These are phyloP conservation scores for Kurtzmaniella quercitrusa DNA, from an alignment of 1,139 yeast genomes.

Conservation along the genomic window DNA sequence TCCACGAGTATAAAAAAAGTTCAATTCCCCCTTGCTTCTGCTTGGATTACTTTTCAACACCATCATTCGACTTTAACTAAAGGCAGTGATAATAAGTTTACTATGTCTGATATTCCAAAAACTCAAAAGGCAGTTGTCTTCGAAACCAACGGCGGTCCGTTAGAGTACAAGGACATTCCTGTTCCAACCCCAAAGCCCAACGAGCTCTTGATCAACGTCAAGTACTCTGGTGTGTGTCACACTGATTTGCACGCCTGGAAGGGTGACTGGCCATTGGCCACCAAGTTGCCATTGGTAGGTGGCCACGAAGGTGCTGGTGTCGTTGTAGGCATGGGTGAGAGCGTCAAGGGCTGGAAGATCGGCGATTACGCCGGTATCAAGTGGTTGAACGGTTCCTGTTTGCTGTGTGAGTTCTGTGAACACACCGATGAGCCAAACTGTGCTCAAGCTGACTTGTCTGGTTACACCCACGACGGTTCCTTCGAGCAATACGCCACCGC, in stretches of 20 bases:
- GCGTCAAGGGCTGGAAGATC: constrained; percentile 61
- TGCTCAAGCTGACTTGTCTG: constrained; percentile 63
- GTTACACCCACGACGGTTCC: constrained; percentile 77
- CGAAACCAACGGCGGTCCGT: constrained; percentile 37
- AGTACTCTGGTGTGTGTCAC: constrained; percentile 78
- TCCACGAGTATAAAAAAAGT: background rate
- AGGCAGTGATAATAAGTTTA: background rate
- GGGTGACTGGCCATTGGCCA: constrained; percentile 71
- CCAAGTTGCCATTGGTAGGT: constrained; percentile 70
- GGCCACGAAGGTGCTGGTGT: constrained; percentile 86
- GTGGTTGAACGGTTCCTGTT: constrained; percentile 73
- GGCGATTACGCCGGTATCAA: constrained; percentile 74
- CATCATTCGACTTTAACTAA: background rate
- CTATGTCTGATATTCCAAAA: constrained; percentile 18
- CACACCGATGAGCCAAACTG: constrained; percentile 64
- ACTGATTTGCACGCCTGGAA: constrained; percentile 79
- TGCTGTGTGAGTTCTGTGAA: constrained; percentile 67
- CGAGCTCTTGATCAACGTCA: constrained; percentile 62
- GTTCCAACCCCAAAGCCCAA: constrained; percentile 67
- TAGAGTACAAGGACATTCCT: constrained; percentile 57
- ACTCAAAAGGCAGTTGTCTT: constrained; percentile 38
- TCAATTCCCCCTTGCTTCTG: background rate
- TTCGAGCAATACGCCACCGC: constrained; percentile 82
- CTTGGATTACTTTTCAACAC: background rate
- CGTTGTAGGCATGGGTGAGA: constrained; percentile 66